Base-by-base conservation (phyloP, 352 stramenopile genomes). In the Phytophthora hybrid region DNA sequence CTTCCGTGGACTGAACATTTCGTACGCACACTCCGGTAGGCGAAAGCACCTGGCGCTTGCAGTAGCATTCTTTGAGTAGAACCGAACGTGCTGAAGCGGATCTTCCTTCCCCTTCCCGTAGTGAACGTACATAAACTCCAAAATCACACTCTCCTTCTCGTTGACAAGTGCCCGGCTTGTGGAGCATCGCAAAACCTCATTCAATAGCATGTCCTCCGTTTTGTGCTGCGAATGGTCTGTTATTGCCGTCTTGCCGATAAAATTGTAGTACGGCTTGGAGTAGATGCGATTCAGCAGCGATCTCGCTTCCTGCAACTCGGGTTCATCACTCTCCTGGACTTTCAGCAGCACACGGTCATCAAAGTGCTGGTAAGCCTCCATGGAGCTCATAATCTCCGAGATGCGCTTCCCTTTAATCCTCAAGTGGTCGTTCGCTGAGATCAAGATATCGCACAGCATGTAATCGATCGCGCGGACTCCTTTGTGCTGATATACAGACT, bases 401-500 rank as follows among this genome's bases (percentile, higher is more conserved):
- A 98, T 85, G 5, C 79, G 83, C 37, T 71, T 73, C 53, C 78
- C 78, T 65, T 92, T 93, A 65, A 93, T 89, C 11, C 59, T 81
- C 14, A 91, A 18, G 53, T 90, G 72, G 7, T 88, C 76, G 49
- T 96, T 84, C 11, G 92, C 85, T 39, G 86, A 79, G 9, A 94
- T 71, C 26, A 98, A 59, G 4, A 89, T 67, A 64, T 98, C 91
- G 57, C 84, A 89, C 19, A 98, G 77, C 92, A 97, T 98, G 63
- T 94, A 96, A 59, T 98, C 92, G 59, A 95, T 90, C 5, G 92
- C 88, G 3, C 86, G 86, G 44, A 91, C 72, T 29, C 82, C 84
- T 54, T 94, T 91, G 65, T 98, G 93, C 66, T 97, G 90, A 60
- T 98, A 98, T 7, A 96, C 89, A 2, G 80, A 82, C 60, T 97